Base-by-base conservation (phyloP, 352 stramenopile species). In the Phytopythium montanum region DNA sequence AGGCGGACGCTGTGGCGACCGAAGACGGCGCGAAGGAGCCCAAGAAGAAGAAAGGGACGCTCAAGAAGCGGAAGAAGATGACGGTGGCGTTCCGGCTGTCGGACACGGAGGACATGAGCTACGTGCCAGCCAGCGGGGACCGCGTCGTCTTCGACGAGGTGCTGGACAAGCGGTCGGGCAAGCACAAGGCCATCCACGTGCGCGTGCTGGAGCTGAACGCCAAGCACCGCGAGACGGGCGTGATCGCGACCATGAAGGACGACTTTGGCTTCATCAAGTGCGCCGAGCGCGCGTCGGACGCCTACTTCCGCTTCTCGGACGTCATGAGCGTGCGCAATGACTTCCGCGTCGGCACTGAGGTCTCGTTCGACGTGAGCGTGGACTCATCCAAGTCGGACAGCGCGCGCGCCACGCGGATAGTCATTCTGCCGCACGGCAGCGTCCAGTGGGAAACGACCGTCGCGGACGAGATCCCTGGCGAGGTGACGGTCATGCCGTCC, bases 241-340 rank as follows among this genome's bases (percentile, higher is more conserved):
- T 81, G 25, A 87, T 94, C 60, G 75, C 72, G 29, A 77, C 79
- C 5, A 54, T 92, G 61, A 89, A 89, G 45, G 81, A 92, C 18
- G 84, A 94, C 4, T 94, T 90, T 62, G 84, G 84, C 0, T 94
- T 94, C 59, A 90, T 94, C 61, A 89, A 90, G 63, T 92, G 80
- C 42, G 76, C 77, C 0, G 81, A 94, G 29, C 76, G 84, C n/a
- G 61, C 65, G 1, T 62, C 61, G 2, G 84, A 94, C 39, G 81
- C 81, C 28, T 94, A 89, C 62, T 94, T 94, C 50, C 78, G 81
- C 41, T 86, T 94, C 42, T 74, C 74, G 14, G 84, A 94, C 57
- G 81, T 94, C 5, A 87, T 94, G 72, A 79, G 70, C 28, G 62
- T 72, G 25, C 66, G 51, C 44, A 70, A 70, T 13, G 75, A 79